These are phyloP conservation scores for Crotalaria pallida DNA, from an alignment of 306 rosid genomes.

Conservation along the genomic window DNA sequence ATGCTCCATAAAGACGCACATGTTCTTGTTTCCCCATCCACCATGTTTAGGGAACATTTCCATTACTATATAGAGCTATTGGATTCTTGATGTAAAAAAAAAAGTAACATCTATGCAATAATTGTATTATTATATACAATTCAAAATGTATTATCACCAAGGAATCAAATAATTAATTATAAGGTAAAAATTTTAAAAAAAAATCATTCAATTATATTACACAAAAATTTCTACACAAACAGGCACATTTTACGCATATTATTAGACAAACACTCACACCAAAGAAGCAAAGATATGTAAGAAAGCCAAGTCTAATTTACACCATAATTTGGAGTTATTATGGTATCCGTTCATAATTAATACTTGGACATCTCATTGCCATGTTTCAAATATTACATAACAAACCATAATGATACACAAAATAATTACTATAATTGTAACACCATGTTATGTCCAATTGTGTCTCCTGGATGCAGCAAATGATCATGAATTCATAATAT, in stretches of 20 bases:
- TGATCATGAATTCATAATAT: constrained; percentile 11
- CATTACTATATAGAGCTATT: constrained; percentile 20
- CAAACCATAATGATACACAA: constrained; percentile 43
- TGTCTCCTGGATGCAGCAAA: constrained; percentile 43
- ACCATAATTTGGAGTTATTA: constrained; percentile 33
- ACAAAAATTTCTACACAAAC: constrained; percentile 23
- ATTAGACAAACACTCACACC: constrained; percentile 23
- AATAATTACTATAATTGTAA: constrained; percentile 34
- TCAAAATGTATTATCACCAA: constrained; percentile 8
- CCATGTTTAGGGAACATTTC: constrained; percentile 38
- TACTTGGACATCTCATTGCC: constrained; percentile 28
- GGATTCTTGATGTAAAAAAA: constrained; percentile 12
- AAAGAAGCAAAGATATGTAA: constrained; percentile 28
- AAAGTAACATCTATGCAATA: neutral
- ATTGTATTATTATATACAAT: neutral
- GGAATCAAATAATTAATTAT: constrained; percentile 3
- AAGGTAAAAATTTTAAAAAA: neutral
- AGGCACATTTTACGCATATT: constrained; percentile 29
- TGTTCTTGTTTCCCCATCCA: constrained; percentile 61
- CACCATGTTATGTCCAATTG: constrained; percentile 44
- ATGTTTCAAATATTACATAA: constrained; percentile 22
- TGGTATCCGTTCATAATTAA: constrained; percentile 33
- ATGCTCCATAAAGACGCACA: constrained; percentile 64
- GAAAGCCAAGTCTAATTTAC: constrained; percentile 29
- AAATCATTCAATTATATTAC: neutral